Evolutionary conservation across 176 grass and related monocot genomes (phyloP).

Genomic region (Typha latifolia): DNA sequence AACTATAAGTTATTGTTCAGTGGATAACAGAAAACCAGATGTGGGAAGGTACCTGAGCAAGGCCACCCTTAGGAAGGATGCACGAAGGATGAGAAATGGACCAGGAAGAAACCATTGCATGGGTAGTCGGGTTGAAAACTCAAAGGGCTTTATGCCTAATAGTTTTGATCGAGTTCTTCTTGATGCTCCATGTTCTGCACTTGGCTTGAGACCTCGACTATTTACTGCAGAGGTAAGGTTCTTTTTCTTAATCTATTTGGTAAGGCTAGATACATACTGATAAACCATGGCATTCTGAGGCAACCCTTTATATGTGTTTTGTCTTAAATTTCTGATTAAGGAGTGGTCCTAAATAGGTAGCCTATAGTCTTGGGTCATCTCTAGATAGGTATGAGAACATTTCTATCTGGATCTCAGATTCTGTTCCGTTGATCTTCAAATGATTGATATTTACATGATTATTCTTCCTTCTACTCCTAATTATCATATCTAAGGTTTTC

Average conservation of each 20-base stretch:
- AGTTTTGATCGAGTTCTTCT: conserved; percentile 99
- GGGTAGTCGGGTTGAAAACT: conserved; percentile 69
- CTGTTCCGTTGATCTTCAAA: no score
- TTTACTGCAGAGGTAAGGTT: conserved; percentile 59
- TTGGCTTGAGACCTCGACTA: conserved; percentile 90
- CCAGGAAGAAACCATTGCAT: conserved; percentile 78
- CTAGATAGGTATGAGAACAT: no score
- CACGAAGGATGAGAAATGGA: conserved; percentile 69
- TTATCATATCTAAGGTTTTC: no score
- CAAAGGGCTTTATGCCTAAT: conserved; percentile 72
- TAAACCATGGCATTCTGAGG: no score
- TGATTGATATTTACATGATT: no score
- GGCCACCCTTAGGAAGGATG: conserved; percentile 54
- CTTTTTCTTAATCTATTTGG: conserved; percentile 7
- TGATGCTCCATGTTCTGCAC: conserved; percentile 94
- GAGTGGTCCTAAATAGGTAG: no score
- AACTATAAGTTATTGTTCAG: not conserved
- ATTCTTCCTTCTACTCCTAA: no score
- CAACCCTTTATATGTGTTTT: no score
- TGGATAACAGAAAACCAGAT: conserved; percentile 33
- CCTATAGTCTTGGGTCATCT: no score
- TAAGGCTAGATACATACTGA: not conserved
- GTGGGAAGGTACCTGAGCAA: conserved; percentile 52
- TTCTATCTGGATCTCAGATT: no score
- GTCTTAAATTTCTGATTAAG: no score